Evolutionary conservation across 208 protist species (phyloP), one percentile per base, ranked within the genome.

Genomic region (Trypanosoma theileri): DNA sequence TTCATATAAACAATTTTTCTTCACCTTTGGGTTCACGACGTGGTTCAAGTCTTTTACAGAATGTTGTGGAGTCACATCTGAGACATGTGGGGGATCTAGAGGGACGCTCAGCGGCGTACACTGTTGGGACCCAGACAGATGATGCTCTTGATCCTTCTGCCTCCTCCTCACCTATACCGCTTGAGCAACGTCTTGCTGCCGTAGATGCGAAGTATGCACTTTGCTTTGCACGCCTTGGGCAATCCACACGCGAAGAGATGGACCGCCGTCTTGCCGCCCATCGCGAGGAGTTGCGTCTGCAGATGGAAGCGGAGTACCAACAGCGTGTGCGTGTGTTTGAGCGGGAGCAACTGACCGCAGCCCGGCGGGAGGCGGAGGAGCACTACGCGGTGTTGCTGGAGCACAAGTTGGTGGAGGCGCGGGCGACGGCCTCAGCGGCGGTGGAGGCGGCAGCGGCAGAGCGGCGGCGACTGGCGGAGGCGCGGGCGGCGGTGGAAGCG

Each of bases 171-270:
- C 72, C 81, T 22, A 77, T 80, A n/a, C 82, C 90, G 10, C 79
- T 95, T 26, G 86, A 95, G 73, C 80, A 80, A 59, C 86, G 90
- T 0, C 83, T 95, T 41, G 90, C 90, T 13, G 90, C 90, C 1
- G 87, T 95, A 11, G 90, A 95, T 50, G 90, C 87, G 21, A 89
- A 93, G 73, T 92, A 95, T 66, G 85, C 90, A 3, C 77, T 95
- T 10, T 80, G 80, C 35, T 93, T 92, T 67, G 62, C 90, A 0
- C 87, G 85, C 68, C 68, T 89, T 40, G 45, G 69, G 26, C 80
- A 82, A 55, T 89, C 88, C 57, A 81, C 80, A 22, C 80, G 84
- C 26, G 69, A 76, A 40, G 84, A 92, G 57, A 77, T 95, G 45
- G 90, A 95, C 26, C 84, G 83, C n/a, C 82, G 82, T 19, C 73